These are phyloP conservation scores for Podaxis pistillaris DNA, from an alignment of 768 basidiomycete species.

Conservation along the genomic window DNA sequence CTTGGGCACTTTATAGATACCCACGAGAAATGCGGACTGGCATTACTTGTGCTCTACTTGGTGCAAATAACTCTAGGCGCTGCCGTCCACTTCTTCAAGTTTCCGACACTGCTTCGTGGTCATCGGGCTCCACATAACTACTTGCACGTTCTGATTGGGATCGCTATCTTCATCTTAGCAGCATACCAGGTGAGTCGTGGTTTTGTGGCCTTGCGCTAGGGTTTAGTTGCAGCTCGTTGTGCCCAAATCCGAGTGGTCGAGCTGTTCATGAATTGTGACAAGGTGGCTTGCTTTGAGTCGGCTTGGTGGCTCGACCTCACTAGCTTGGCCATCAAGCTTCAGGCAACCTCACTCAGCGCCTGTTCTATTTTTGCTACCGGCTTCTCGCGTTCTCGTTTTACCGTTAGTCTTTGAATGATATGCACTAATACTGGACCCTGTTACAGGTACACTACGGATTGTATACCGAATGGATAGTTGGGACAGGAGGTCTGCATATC, in stretches of 20 bases:
- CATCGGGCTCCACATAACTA: conserved; percentile 53
- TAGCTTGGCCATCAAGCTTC: no score
- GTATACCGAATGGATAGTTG: conserved; percentile 41
- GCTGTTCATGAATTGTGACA: neutral
- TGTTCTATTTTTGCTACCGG: conserved; percentile 3
- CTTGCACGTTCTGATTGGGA: conserved; percentile 51
- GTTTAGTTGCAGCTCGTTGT: neutral
- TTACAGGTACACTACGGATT: conserved; percentile 48
- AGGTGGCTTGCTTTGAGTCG: no score
- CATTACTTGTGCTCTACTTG: conserved; percentile 53
- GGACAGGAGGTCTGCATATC: conserved; percentile 31
- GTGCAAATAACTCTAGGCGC: conserved; percentile 46
- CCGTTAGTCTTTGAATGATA: neutral
- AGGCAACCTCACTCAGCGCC: neutral
- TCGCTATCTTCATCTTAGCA: conserved; percentile 52
- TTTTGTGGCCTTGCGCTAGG: neutral
- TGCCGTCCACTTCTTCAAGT: conserved; percentile 54
- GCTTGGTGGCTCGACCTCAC: no score
- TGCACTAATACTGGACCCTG: conserved; percentile 3
- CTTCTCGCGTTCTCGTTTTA: neutral
- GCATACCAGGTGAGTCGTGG: conserved; percentile 42
- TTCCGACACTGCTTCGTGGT: conserved; percentile 32
- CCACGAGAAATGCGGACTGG: conserved; percentile 52
- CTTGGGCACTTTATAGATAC: conserved; percentile 37
- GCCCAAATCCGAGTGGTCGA: neutral